phyloP scores from a whole-genome alignment of 345 rosid genomes.

The Hirschfeldia incana region DNA sequence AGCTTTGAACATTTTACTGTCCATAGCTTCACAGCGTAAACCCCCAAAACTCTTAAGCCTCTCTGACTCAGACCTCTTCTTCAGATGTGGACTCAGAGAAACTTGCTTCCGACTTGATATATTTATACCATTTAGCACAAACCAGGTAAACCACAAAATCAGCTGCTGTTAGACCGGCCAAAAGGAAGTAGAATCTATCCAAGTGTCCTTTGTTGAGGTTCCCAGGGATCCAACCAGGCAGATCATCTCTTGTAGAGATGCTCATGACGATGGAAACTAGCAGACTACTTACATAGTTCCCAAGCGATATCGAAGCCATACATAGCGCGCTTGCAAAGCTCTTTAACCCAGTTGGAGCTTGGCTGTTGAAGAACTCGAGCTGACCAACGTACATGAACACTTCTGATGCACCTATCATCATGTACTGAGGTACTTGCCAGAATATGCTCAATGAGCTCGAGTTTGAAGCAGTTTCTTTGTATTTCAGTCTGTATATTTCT shows the following conservation, averaged over 20 bases:
- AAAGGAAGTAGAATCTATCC: constrained; percentile 83
- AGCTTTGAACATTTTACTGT: constrained; percentile 25
- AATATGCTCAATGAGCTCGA: constrained; percentile 82
- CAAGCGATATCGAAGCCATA: constrained; percentile 93
- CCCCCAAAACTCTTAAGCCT: constrained; percentile 1
- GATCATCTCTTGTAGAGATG: constrained; percentile 59
- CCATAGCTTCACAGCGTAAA: constrained; percentile 35
- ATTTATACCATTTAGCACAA: constrained; percentile 78
- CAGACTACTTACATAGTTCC: constrained; percentile 91
- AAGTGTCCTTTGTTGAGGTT: constrained; percentile 90
- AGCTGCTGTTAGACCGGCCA: constrained; percentile 71
- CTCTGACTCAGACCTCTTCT: constrained; percentile 31
- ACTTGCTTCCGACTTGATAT: constrained; percentile 58
- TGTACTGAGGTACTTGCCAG: constrained; percentile 97
- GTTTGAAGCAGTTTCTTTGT: constrained; percentile 44
- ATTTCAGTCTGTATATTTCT: constrained; percentile 61
- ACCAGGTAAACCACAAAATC: constrained; percentile 64
- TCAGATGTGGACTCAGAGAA: constrained; percentile 17
- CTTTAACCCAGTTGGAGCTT: constrained; percentile 85
- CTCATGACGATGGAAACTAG: constrained; percentile 78
- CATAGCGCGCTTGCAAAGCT: constrained; percentile 98
- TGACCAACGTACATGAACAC: constrained; percentile 98
- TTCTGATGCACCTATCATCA: constrained; percentile 90
- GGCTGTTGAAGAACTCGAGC: constrained; percentile 88
- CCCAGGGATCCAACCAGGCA: constrained; percentile 95